A percentile compares a stretch with the other conserved stretches of the same genome.
Conservation (phyloP, 495 filamentous ascomycete species). For the Cudoniella acicularis region DNA sequence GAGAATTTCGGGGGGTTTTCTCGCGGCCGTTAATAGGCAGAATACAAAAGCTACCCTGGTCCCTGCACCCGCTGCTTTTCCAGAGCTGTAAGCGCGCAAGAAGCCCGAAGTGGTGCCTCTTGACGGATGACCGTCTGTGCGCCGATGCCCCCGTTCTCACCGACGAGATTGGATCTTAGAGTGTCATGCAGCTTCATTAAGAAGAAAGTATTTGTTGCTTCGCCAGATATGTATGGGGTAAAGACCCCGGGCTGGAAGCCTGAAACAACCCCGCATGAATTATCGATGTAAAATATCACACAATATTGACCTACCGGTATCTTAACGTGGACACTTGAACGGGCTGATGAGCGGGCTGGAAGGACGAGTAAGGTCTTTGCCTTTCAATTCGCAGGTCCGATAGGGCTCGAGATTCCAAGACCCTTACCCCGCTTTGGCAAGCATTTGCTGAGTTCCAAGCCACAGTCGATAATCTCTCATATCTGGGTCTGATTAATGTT, state of each 20-base stretch:
- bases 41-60: conserved; percentile 10
- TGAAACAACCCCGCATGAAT: not conserved
- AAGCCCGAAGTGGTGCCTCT: not conserved
- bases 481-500: not conserved
- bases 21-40: conserved; percentile 17
- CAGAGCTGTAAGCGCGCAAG: not conserved
- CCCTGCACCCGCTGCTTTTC: conserved; percentile 15
- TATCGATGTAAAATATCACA: too few relatives aligned
- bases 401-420: not conserved
- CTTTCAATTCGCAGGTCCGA: not conserved
- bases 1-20: conserved; percentile 19
- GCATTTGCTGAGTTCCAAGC: too few relatives aligned
- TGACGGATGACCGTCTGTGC: not conserved
- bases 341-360: too few relatives aligned
- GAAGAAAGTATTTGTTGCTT: not conserved
- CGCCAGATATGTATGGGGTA: not conserved
- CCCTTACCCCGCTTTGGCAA: too few relatives aligned
- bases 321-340: too few relatives aligned
- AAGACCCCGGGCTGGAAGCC: not conserved
- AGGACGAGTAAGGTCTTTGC: not conserved
- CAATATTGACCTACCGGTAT: not conserved
- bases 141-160: not conserved
- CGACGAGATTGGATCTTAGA: not conserved
- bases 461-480: too few relatives aligned
- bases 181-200: not conserved